Evolutionary conservation across 78 protist species (phyloP), one percentile per base, ranked within the genome.

Genomic region (Planoprotostelium fungivorum): DNA sequence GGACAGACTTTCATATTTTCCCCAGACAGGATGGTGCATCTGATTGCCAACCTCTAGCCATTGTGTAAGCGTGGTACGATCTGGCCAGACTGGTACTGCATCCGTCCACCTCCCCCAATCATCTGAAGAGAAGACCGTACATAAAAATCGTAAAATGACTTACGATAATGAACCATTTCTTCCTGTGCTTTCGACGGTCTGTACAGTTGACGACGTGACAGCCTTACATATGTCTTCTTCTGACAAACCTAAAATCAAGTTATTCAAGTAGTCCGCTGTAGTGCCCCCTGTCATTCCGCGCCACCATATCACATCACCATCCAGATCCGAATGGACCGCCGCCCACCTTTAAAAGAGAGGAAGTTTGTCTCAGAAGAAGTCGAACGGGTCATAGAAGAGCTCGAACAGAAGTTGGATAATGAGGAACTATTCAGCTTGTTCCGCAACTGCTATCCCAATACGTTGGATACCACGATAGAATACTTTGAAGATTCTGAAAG

Each of bases 401-500:
- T 51, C 16, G 73, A 16, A 25, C 73, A 5, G 5, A 5, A 16
- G 16, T 51, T 92, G 38, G 83, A 0, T 28, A 89, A 92, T 35
- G 34, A 5, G 16, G 90, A 36, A 10, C 88, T 93, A 0, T 84
- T 83, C n/a, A 0, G 29, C 28, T 0, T 93, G 35, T 90, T 93
- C 16, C 31, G n/a, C 9, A 86, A 93, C 39, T 23, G 85, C 0
- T 28, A 85, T 1, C 93, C 95, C n/a, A 93, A 90, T 35, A 90
- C 95, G 16, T 90, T 93, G 34, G 95, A 93, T 88, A 93, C 95
- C n/a, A 93, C 95, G 25, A 92, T 93, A n/a, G 9, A 51, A 16
- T 51, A 51, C 16, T 51, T 51, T 16, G 73, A 16, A 25, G 73
- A 51, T 25, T 5, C 73, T 25, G 73, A 51, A 16, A 16, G 73